These are phyloP conservation scores for Boletus sp. DNA, from an alignment of 768 basidiomycete genomes.

Conservation along the genomic window DNA sequence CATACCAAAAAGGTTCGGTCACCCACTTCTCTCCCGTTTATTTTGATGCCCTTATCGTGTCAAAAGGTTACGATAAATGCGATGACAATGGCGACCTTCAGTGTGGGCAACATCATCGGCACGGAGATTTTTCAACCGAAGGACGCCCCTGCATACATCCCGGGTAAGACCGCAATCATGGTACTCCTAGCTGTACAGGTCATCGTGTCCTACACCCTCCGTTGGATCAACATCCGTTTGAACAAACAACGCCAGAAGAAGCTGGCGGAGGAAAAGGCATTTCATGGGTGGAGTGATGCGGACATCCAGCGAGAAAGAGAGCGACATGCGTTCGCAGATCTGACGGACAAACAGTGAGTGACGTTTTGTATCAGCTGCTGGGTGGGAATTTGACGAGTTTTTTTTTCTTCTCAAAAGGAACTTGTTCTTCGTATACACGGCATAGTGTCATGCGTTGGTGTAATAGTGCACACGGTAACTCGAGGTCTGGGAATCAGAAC, in stretches of 20 bases:
- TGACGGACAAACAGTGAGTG: conserved; percentile 61
- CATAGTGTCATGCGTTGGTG: conserved; percentile 26
- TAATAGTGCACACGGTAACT: neutral
- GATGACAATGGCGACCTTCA: conserved; percentile 53
- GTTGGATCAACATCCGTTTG: conserved; percentile 52
- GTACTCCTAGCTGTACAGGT: conserved; percentile 54
- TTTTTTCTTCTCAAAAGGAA: conserved; percentile 40
- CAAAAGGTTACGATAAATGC: conserved; percentile 54
- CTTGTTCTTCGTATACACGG: conserved; percentile 56
- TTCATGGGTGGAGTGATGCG: conserved; percentile 53
- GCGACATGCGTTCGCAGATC: conserved; percentile 57
- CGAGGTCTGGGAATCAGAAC: conserved; percentile 3
- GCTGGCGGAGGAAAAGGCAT: conserved; percentile 43
- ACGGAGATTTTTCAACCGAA: conserved; percentile 60
- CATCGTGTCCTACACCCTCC: conserved; percentile 43
- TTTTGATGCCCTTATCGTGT: neutral
- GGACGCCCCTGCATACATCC: conserved; percentile 60
- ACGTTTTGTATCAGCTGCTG: neutral
- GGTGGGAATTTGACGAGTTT: neutral
- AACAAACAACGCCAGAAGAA: conserved; percentile 44
- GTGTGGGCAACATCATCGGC: conserved; percentile 59
- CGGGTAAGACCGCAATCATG: conserved; percentile 65
- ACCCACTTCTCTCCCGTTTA: neutral
- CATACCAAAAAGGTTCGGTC: conserved; percentile 57
- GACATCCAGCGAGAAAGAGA: conserved; percentile 59